Conservation (phyloP, 441 rosid species). For the Syzygium malaccense region DNA sequence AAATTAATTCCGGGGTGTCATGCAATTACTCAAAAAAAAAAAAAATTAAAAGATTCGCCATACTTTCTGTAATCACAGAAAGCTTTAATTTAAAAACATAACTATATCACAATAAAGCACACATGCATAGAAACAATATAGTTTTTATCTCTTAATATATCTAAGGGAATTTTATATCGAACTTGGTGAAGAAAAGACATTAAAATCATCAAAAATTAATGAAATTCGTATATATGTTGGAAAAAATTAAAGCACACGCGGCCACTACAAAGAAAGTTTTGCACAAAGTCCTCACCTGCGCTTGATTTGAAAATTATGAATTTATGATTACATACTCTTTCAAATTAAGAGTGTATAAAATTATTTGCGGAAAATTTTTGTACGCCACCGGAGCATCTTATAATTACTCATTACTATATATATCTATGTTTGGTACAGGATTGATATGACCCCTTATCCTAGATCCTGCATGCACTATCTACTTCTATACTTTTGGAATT, state of each 20-base stretch:
- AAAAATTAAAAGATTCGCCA: background rate
- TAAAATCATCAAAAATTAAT: background rate
- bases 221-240: background rate
- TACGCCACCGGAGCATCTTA: background rate
- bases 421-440: background rate
- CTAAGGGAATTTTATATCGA: background rate
- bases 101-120: background rate
- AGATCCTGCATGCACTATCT: background rate
- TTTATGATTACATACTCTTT: background rate
- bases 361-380: background rate
- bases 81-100: background rate
- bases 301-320: background rate
- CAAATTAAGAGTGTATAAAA: background rate
- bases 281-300: background rate
- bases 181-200: background rate
- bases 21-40: background rate
- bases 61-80: background rate
- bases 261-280: background rate
- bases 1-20: background rate
- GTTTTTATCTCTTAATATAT: background rate
- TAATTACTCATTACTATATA: background rate
- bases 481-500: background rate
- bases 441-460: background rate
- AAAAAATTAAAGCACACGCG: background rate
- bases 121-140: background rate